These are phyloP conservation scores for Cryptomeria japonica DNA, from an alignment of 75 land plant genomes.

Conservation along the genomic window DNA sequence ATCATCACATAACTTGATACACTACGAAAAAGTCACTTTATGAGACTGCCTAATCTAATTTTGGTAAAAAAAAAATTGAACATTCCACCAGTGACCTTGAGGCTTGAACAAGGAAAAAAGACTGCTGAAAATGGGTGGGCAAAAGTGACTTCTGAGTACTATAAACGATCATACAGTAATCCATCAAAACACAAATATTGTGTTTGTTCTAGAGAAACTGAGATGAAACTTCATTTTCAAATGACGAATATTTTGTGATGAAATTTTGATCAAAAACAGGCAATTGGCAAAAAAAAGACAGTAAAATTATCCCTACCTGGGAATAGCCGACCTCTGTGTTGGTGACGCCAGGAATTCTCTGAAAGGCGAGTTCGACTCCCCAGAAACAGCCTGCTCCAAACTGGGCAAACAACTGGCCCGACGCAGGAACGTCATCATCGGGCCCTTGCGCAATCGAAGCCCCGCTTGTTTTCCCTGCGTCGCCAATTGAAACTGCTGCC, in stretches of 20 bases:
- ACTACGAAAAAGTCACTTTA: no score
- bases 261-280: background rate
- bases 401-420: conserved; percentile 67
- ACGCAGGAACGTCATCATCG: conserved; percentile 67
- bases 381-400: conserved; percentile 96
- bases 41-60: no score
- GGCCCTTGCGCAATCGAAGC: conserved; percentile 65
- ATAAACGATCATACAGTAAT: background rate
- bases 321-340: conserved; percentile 91
- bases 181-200: background rate
- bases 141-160: background rate
- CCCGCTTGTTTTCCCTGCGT: conserved; percentile 12
- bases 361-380: conserved; percentile 93
- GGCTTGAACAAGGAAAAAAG: no score
- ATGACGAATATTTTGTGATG: background rate
- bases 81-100: no score
- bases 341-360: conserved; percentile 84
- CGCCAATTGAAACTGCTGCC: background rate
- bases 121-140: background rate
- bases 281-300: background rate
- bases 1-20: no score
- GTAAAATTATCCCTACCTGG: conserved; percentile 16
- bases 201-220: background rate
- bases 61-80: no score
- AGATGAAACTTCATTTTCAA: background rate